Percentiles rank a stretch among this genome's conserved stretches.
Conservation (phyloP, 2,329 filamentous ascomycete species). For the Ophiognomonia clavigignenti-juglandacearum region DNA sequence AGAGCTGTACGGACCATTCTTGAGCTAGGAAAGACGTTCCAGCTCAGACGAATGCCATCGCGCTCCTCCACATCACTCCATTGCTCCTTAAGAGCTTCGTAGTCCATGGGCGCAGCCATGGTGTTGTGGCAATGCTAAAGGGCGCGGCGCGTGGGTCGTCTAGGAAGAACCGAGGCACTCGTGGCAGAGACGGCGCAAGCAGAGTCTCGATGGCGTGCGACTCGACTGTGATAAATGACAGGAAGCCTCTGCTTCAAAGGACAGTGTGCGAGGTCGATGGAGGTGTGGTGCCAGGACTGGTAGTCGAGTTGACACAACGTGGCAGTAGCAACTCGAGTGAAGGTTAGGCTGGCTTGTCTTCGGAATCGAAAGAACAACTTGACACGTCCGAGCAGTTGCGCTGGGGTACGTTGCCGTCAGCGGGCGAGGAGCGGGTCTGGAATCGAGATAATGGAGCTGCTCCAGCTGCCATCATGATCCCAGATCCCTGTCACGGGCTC, state of each 20-base stretch:
- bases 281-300: background rate
- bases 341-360: constrained; percentile 12
- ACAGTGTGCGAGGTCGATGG: background rate
- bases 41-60: constrained; percentile 92
- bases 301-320: constrained; percentile 12
- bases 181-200: constrained; percentile 2
- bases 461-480: too few species aligned
- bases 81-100: constrained; percentile 88
- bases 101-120: constrained; percentile 62
- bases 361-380: constrained; percentile 17
- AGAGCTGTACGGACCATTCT: constrained; percentile 67
- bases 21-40: constrained; percentile 98
- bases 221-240: background rate
- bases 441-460: too few species aligned
- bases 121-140: constrained; percentile 8
- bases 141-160: constrained; percentile 1
- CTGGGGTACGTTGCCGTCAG: too few species aligned
- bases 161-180: background rate
- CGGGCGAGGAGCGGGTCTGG: too few species aligned
- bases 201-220: background rate
- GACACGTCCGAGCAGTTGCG: constrained; percentile 13
- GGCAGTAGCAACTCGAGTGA: constrained; percentile 13
- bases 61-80: constrained; percentile 96
- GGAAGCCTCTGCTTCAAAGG: background rate
- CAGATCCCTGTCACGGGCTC: too few species aligned